Percentiles rank a stretch among this genome's conserved stretches.
Evolutionary conservation across 2,329 filamentous ascomycete genomes (phyloP).

Genomic region (Apiospora aurea): DNA sequence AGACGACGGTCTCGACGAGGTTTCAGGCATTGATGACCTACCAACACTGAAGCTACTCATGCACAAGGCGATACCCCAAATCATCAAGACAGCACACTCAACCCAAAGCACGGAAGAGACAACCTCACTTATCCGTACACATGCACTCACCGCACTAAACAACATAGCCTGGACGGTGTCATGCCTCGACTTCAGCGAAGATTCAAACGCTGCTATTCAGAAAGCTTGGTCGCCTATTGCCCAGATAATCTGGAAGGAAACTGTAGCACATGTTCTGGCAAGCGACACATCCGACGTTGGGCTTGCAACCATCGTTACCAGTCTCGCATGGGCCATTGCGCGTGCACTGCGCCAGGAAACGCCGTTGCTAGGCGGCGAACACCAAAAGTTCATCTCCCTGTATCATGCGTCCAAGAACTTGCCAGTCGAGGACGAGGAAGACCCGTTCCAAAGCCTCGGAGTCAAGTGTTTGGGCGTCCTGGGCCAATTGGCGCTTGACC

Average conservation of each 20-base stretch:
- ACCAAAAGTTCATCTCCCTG: conserved; percentile 69
- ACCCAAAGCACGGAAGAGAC: conserved; percentile 50
- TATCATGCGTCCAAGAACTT: conserved; percentile 64
- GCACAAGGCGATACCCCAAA: conserved; percentile 53
- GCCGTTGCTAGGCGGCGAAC: conserved; percentile 60
- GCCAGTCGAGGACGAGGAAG: conserved; percentile 44
- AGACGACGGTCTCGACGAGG: conserved; percentile 51
- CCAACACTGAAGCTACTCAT: conserved; percentile 60
- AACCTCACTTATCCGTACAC: conserved; percentile 53
- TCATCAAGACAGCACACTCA: conserved; percentile 53
- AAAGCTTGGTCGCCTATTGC: conserved; percentile 61
- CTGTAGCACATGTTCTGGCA: conserved; percentile 63
- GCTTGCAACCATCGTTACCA: conserved; percentile 68
- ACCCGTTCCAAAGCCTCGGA: conserved; percentile 67
- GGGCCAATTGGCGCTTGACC: conserved; percentile 66
- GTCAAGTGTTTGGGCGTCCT: conserved; percentile 73
- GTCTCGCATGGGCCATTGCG: conserved; percentile 70
- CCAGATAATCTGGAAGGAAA: conserved; percentile 63
- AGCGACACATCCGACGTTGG: conserved; percentile 67
- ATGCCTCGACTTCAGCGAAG: conserved; percentile 63
- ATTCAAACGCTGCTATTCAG: conserved; percentile 59
- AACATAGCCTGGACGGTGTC: conserved; percentile 74
- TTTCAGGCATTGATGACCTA: conserved; percentile 55
- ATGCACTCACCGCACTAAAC: conserved; percentile 67
- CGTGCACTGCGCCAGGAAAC: conserved; percentile 59